Conservation (phyloP, 306 rosid genomes). For the Quercus engelmannii region DNA sequence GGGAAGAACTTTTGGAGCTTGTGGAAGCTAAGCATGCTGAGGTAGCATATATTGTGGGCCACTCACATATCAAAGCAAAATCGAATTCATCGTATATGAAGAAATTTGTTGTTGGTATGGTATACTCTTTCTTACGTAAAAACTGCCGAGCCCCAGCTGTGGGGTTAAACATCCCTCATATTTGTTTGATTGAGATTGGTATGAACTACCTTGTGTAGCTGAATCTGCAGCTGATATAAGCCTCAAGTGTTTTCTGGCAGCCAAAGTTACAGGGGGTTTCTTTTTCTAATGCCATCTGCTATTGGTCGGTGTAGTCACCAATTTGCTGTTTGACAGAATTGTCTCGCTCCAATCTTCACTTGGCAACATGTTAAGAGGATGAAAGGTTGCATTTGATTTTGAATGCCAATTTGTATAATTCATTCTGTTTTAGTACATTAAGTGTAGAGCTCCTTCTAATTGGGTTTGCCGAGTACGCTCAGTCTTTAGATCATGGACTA, state of each 20-base stretch:
- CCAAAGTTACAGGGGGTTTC: slow-evolving; percentile 6
- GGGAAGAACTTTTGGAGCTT: slow-evolving; percentile 80
- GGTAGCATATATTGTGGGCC: slow-evolving; percentile 75
- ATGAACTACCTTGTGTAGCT: slow-evolving; percentile 69
- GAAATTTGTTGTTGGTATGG: slow-evolving; percentile 54
- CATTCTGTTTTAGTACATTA: not conserved
- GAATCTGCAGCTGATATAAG: slow-evolving; percentile 7
- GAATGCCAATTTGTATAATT: not conserved
- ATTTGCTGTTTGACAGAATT: not conserved
- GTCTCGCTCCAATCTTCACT: not conserved
- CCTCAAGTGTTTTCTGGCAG: slow-evolving; percentile 21
- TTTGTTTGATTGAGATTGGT: slow-evolving; percentile 83
- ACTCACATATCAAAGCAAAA: slow-evolving; percentile 72
- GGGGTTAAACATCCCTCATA: slow-evolving; percentile 79
- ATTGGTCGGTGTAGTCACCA: not conserved
- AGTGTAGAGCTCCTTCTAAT: slow-evolving; percentile 9
- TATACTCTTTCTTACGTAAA: slow-evolving; percentile 80
- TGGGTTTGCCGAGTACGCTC: slow-evolving; percentile 23
- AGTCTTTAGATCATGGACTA: not conserved
- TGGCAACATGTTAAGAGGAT: not conserved
- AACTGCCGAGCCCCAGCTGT: slow-evolving; percentile 83
- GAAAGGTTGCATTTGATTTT: not conserved
- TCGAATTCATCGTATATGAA: slow-evolving; percentile 62
- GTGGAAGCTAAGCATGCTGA: slow-evolving; percentile 86
- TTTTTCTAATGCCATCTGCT: not conserved